Evolutionary conservation across 805 yeast species (phyloP).

Genomic region (Teunomyces aglyptinius): DNA sequence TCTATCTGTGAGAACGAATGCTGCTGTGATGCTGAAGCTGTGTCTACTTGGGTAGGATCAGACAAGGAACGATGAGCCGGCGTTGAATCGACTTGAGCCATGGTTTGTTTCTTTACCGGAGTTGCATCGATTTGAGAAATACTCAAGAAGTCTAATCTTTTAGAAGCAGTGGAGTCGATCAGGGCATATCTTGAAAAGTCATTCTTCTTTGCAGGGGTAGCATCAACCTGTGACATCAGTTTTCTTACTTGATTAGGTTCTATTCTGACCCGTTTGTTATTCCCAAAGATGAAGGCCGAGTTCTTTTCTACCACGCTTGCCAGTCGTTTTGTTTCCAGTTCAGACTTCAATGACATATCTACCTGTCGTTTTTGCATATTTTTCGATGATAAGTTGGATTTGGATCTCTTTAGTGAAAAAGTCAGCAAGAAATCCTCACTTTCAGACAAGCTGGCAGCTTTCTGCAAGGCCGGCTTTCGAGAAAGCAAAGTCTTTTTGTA

Average conservation of each 20-base stretch:
- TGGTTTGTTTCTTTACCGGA: constrained; percentile 17
- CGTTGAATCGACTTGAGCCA: constrained; percentile 9
- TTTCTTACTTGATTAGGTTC: not conserved
- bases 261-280: constrained; percentile 22
- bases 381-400: constrained; percentile 39
- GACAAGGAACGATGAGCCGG: constrained; percentile 4
- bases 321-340: constrained; percentile 4
- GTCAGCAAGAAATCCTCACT: constrained; percentile 30
- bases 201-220: not conserved
- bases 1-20: constrained; percentile 23
- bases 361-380: constrained; percentile 40
- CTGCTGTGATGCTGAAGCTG: not conserved
- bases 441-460: constrained; percentile 15
- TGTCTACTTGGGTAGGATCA: not conserved
- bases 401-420: constrained; percentile 36
- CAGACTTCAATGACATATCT: constrained; percentile 27
- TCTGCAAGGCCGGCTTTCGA: constrained; percentile 15
- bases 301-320: constrained; percentile 3
- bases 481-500: constrained; percentile 11
- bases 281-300: constrained; percentile 29
- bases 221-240: constrained; percentile 20
- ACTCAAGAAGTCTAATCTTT: not conserved
- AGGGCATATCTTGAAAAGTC: constrained; percentile 12
- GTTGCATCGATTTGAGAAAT: constrained; percentile 15
- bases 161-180: constrained; percentile 13